These are phyloP conservation scores for Ceratocystiopsis brevicomis DNA, from an alignment of 2,329 filamentous ascomycete genomes.

Conservation along the genomic window DNA sequence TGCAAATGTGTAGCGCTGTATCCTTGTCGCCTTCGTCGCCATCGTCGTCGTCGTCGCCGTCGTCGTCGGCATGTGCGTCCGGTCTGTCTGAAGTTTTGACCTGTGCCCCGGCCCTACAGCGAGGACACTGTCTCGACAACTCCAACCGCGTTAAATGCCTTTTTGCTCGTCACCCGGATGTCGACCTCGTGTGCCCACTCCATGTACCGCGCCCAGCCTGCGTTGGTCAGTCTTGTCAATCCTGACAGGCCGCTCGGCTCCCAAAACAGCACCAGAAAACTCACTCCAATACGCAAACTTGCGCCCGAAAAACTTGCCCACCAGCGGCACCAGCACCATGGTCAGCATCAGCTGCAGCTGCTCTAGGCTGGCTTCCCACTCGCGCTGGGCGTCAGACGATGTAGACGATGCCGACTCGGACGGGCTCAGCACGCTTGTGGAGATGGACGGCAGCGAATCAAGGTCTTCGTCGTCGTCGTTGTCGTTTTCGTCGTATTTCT, in stretches of 20 bases:
- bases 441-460: constrained; percentile 44
- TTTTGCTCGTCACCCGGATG: constrained; percentile 44
- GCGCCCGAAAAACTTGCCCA: constrained; percentile 85
- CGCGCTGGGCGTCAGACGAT: constrained; percentile 71
- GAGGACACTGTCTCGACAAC: constrained; percentile 40
- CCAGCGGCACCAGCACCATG: constrained; percentile 85
- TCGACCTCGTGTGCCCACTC: constrained; percentile 78
- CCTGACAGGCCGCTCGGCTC: neutral
- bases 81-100: too few species aligned
- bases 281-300: constrained; percentile 94
- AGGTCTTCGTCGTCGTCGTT: constrained; percentile 35
- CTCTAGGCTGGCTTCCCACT: constrained; percentile 89
- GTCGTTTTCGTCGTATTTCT: neutral
- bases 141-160: constrained; percentile 42
- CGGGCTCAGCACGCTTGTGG: constrained; percentile 24
- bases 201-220: constrained; percentile 89
- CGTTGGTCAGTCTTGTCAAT: neutral
- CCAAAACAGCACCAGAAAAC: constrained; percentile 15
- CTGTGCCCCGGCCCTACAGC: constrained; percentile 17
- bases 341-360: constrained; percentile 84
- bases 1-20: too few species aligned
- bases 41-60: too few species aligned
- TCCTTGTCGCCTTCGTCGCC: too few species aligned
- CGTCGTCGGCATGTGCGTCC: too few species aligned
- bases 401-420: constrained; percentile 13